A percentile compares a stretch with the other conserved stretches of the same genome.
Conservation (phyloP, 2,329 filamentous ascomycete species). For the Fusarium guadeloupense region DNA sequence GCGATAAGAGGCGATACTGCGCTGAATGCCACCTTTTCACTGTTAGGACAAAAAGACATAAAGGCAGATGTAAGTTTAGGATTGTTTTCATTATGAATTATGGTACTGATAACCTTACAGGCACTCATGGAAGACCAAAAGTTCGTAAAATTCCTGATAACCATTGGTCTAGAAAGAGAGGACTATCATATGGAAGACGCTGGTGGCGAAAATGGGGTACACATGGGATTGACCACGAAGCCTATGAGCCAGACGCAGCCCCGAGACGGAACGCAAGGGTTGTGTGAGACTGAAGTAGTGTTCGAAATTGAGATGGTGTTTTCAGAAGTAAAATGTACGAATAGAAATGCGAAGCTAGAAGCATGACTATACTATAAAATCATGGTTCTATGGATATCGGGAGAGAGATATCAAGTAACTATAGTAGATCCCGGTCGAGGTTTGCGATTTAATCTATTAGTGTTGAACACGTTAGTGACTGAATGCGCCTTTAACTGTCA, state of each 20-base stretch:
- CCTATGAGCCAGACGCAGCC: not conserved
- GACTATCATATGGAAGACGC: not conserved
- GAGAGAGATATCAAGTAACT: no score
- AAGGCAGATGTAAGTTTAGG: slow-evolving; percentile 5
- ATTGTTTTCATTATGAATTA: not conserved
- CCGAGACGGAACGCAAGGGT: slow-evolving; percentile 8
- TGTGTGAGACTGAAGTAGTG: not conserved
- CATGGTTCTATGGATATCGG: no score
- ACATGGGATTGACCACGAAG: not conserved
- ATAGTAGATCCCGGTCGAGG: no score
- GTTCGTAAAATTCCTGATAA: slow-evolving; percentile 3
- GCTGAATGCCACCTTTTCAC: not conserved
- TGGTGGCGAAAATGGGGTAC: slow-evolving; percentile 26
- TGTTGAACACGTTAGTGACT: no score
- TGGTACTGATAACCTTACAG: not conserved
- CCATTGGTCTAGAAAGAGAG: not conserved
- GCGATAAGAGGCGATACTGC: not conserved
- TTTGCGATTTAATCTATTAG: no score
- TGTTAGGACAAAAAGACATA: not conserved
- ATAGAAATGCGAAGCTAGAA: no score
- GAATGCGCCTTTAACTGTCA: no score
- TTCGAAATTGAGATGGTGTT: no score
- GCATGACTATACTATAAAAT: no score
- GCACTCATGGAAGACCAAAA: slow-evolving; percentile 1
- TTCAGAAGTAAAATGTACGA: no score